phyloP scores from a whole-genome alignment of 2,329 filamentous ascomycete genomes.

The Fusarium penzigii region DNA sequence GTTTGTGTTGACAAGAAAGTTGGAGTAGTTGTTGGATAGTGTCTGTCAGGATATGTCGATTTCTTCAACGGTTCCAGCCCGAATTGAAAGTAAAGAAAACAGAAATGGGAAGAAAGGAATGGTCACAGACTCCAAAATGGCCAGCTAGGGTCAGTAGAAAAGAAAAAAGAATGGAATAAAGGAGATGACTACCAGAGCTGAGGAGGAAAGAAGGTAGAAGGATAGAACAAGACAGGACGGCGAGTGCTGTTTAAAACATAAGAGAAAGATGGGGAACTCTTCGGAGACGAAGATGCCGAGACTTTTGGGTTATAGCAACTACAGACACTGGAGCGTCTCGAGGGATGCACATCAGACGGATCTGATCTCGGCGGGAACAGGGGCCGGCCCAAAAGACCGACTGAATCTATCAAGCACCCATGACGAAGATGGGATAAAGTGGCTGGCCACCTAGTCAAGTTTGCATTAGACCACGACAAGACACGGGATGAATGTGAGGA shows the following conservation, averaged over 20 bases:
- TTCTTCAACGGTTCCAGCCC: constrained; percentile 51
- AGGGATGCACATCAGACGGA: constrained; percentile 34
- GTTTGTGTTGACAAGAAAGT: constrained; percentile 24
- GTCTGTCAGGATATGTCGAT: constrained; percentile 11
- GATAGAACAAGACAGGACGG: constrained; percentile 30
- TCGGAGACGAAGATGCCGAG: constrained; percentile 39
- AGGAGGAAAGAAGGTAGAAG: constrained; percentile 40
- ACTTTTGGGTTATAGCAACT: constrained; percentile 33
- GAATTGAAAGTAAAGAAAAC: constrained; percentile 35
- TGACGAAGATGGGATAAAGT: background rate
- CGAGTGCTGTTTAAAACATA: constrained; percentile 35
- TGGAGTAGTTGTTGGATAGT: constrained; percentile 10
- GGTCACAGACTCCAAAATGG: constrained; percentile 44
- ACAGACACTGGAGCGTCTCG: constrained; percentile 32
- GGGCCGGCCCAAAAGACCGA: constrained; percentile 15
- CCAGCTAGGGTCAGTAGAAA: constrained; percentile 29
- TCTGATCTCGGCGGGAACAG: constrained; percentile 28
- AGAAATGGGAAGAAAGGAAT: constrained; percentile 41
- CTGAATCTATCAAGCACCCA: constrained; percentile 11
- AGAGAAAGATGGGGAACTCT: constrained; percentile 34
- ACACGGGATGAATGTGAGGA: no score
- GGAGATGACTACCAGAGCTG: constrained; percentile 51
- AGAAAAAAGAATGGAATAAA: constrained; percentile 51
- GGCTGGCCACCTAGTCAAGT: background rate
- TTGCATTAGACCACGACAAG: no score